Evolutionary conservation across 1,284 basidiomycete genomes (phyloP).

Genomic region (Papiliotrema fonsecae): DNA sequence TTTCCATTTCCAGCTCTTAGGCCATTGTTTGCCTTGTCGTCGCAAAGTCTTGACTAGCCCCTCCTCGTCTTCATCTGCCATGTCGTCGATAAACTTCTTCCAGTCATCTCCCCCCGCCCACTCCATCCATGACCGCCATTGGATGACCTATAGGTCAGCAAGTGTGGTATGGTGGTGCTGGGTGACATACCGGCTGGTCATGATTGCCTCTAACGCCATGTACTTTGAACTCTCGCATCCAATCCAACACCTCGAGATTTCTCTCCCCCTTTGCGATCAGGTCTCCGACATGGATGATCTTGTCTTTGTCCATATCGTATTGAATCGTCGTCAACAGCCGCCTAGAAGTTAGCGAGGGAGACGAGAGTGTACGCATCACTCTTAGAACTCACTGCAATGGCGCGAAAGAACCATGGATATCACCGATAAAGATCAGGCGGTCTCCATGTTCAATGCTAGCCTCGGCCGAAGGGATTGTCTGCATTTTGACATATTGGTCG

Average conservation of each 20-base stretch:
- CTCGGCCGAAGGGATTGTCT: slow-evolving; percentile 25
- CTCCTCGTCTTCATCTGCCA: slow-evolving; percentile 13
- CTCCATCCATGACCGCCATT: slow-evolving; percentile 77
- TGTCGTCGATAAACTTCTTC: slow-evolving; percentile 21
- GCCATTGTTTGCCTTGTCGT: slow-evolving; percentile 25
- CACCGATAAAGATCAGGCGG: slow-evolving; percentile 69
- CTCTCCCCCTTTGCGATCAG: slow-evolving; percentile 66
- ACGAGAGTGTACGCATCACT: too few relatives aligned
- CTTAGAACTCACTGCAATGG: slow-evolving; percentile 58
- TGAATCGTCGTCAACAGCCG: slow-evolving; percentile 60
- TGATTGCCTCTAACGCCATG: slow-evolving; percentile 84
- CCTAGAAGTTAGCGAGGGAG: too few relatives aligned
- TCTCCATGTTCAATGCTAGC: slow-evolving; percentile 26
- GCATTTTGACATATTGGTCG: slow-evolving; percentile 39
- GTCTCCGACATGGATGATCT: slow-evolving; percentile 75
- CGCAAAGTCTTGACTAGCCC: slow-evolving; percentile 10
- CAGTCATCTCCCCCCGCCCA: slow-evolving; percentile 41
- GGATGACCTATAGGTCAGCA: slow-evolving; percentile 56
- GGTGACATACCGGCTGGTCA: slow-evolving; percentile 57
- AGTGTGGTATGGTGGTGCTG: background rate
- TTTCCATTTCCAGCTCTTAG: slow-evolving; percentile 62
- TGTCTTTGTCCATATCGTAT: slow-evolving; percentile 60
- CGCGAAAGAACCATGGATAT: slow-evolving; percentile 73
- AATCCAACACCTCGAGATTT: slow-evolving; percentile 62
- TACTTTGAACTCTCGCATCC: slow-evolving; percentile 59